A percentile compares a stretch with the other conserved stretches of the same genome.
Evolutionary conservation across 331 rosid species (phyloP).

Genomic region (Malus hybrid): DNA sequence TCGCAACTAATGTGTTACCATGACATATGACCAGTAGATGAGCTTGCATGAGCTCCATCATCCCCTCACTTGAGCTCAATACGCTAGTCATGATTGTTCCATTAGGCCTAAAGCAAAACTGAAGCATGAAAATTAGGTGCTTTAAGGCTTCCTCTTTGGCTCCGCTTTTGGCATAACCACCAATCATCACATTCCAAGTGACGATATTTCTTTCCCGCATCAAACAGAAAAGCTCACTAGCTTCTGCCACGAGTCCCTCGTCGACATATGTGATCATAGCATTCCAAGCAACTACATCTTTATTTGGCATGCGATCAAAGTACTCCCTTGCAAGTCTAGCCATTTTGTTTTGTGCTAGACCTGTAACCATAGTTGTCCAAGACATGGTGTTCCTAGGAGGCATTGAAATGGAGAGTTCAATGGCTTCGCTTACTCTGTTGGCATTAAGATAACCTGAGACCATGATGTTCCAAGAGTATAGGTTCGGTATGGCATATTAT

Average conservation of each 20-base stretch:
- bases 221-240: conserved; percentile 27
- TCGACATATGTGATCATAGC: conserved; percentile 37
- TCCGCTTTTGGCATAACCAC: conserved; percentile 29
- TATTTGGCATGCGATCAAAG: conserved; percentile 39
- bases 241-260: conserved; percentile 30
- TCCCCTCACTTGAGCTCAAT: conserved; percentile 30
- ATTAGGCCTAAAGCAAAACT: conserved; percentile 30
- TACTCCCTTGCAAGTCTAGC: conserved; percentile 28
- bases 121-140: conserved; percentile 28
- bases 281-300: conserved; percentile 38
- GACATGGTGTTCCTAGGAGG: conserved; percentile 28
- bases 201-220: conserved; percentile 35
- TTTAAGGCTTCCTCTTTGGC: conserved; percentile 22
- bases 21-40: conserved; percentile 26
- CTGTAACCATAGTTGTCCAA: conserved; percentile 45
- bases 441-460: conserved; percentile 30
- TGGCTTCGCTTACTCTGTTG: conserved; percentile 34
- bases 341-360: conserved; percentile 39
- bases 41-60: conserved; percentile 36
- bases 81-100: conserved; percentile 25
- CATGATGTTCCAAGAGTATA: conserved; percentile 45
- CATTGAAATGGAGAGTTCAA: conserved; percentile 30
- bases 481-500: conserved; percentile 31
- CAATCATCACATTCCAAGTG: conserved; percentile 35
- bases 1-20: conserved; percentile 33